A percentile compares a stretch with the other conserved stretches of the same genome.
phyloP scores from a whole-genome alignment of 495 filamentous ascomycete species.

The Lineolata rhizophorae region DNA sequence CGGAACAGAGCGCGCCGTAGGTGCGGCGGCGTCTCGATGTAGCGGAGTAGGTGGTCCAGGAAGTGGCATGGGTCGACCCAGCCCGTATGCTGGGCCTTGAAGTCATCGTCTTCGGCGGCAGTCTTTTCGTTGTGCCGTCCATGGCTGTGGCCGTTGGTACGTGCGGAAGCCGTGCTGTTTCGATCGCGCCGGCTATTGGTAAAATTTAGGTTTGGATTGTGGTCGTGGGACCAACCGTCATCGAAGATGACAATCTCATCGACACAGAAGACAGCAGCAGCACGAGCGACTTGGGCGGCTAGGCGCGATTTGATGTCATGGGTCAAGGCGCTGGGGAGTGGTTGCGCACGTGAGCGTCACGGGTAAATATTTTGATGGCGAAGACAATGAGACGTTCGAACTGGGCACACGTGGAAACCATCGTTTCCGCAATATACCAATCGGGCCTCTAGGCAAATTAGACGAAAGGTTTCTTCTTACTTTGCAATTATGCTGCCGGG shows the following conservation, averaged over 20 bases:
- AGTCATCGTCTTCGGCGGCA: slow-evolving; percentile 12
- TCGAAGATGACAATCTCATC: slow-evolving; percentile 61
- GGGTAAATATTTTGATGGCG: slow-evolving; percentile 1
- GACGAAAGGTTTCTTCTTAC: slow-evolving; percentile 19
- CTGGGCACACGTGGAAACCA: not conserved
- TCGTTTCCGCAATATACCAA: too few species aligned
- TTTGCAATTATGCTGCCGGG: slow-evolving; percentile 37
- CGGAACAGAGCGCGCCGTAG: slow-evolving; percentile 46
- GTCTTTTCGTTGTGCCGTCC: not conserved
- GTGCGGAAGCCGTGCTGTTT: too few species aligned
- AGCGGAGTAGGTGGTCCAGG: slow-evolving; percentile 47
- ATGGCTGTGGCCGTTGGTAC: too few species aligned
- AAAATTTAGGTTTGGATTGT: too few species aligned
- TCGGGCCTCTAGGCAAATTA: not conserved
- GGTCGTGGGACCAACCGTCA: slow-evolving; percentile 23
- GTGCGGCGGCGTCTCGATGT: slow-evolving; percentile 55
- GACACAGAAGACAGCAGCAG: slow-evolving; percentile 49
- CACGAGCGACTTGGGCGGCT: slow-evolving; percentile 47
- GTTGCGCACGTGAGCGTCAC: not conserved
- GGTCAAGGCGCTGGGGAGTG: slow-evolving; percentile 25
- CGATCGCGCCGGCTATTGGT: too few species aligned
- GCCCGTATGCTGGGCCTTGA: slow-evolving; percentile 34
- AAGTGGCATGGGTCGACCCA: slow-evolving; percentile 45
- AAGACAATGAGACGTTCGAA: not conserved
- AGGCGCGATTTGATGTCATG: slow-evolving; percentile 42